Conservation (phyloP, 2,329 filamentous ascomycete genomes). For the Gaeumannomyces tritici region DNA sequence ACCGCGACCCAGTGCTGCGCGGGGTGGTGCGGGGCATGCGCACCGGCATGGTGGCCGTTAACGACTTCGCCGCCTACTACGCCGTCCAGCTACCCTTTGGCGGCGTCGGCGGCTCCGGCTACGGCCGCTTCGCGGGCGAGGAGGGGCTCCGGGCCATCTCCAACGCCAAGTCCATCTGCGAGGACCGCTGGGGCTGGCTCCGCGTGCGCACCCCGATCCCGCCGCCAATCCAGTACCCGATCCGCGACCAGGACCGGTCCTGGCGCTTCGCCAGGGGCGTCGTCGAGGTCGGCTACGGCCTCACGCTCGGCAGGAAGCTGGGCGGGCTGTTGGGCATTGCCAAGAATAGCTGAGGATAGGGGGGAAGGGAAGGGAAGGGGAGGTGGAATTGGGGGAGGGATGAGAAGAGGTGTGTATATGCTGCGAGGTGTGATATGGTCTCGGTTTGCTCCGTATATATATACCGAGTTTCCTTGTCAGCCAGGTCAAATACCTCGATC, state of each 20-base stretch:
- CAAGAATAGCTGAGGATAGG: constrained; percentile 5
- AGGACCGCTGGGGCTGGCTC: constrained; percentile 56
- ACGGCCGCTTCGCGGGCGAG: constrained; percentile 84
- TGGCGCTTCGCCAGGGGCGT: constrained; percentile 56
- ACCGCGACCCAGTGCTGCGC: constrained; percentile 48
- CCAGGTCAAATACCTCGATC: no score
- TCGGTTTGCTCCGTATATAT: not conserved
- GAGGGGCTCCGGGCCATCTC: constrained; percentile 80
- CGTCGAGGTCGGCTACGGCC: constrained; percentile 51
- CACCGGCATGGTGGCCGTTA: constrained; percentile 86
- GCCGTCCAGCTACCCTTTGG: constrained; percentile 93
- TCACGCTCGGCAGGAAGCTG: constrained; percentile 10
- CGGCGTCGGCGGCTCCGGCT: constrained; percentile 79
- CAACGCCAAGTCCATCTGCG: constrained; percentile 79
- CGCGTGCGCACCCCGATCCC: constrained; percentile 72
- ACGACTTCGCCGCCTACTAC: constrained; percentile 92
- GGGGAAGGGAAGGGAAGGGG: no score
- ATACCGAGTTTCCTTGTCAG: no score
- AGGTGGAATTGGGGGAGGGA: no score
- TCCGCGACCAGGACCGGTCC: constrained; percentile 52
- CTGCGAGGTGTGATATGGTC: no score
- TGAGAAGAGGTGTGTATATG: not conserved
- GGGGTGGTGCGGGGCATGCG: constrained; percentile 59
- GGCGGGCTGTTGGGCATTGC: constrained; percentile 8
- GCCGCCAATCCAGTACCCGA: constrained; percentile 69